Evolutionary conservation across 257 asterid genomes (phyloP).

Genomic region (Apocynum venetum): DNA sequence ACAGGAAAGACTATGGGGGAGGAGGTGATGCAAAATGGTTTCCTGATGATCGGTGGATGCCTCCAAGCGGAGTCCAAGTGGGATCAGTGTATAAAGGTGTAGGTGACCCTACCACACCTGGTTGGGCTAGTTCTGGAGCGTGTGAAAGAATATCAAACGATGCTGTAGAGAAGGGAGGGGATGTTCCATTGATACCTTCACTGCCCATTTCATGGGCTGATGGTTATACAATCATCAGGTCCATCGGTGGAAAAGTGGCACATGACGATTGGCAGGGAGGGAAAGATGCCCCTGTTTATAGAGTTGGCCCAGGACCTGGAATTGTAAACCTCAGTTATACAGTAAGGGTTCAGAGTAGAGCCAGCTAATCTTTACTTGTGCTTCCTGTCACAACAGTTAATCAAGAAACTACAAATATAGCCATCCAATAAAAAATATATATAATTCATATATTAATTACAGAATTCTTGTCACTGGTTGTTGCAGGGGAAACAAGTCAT

Average conservation of each 20-base stretch:
- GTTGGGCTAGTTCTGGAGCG: constrained; percentile 73
- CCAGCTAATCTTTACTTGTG: neutral
- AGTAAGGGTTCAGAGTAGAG: constrained; percentile 30
- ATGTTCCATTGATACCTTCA: constrained; percentile 75
- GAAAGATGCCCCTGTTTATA: constrained; percentile 53
- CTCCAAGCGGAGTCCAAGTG: constrained; percentile 88
- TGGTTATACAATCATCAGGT: constrained; percentile 57
- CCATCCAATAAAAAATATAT: neutral
- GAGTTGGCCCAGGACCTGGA: constrained; percentile 85
- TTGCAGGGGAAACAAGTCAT: constrained; percentile 78
- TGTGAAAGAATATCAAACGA: constrained; percentile 71
- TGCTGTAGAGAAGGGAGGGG: constrained; percentile 57
- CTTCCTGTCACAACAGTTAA: neutral
- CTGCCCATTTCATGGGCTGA: constrained; percentile 75
- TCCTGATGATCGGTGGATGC: constrained; percentile 81
- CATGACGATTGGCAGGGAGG: constrained; percentile 86
- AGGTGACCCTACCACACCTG: constrained; percentile 89
- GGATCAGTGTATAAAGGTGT: constrained; percentile 59
- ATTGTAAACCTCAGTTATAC: constrained; percentile 53
- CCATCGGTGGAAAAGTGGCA: constrained; percentile 64
- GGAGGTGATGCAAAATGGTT: constrained; percentile 70
- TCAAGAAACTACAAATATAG: neutral
- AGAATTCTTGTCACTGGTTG: constrained; percentile 8
- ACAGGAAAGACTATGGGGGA: constrained; percentile 78
- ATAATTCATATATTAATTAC: neutral